phyloP scores from a whole-genome alignment of 2,329 filamentous ascomycete genomes.

The Colletotrichum euphorbiae region DNA sequence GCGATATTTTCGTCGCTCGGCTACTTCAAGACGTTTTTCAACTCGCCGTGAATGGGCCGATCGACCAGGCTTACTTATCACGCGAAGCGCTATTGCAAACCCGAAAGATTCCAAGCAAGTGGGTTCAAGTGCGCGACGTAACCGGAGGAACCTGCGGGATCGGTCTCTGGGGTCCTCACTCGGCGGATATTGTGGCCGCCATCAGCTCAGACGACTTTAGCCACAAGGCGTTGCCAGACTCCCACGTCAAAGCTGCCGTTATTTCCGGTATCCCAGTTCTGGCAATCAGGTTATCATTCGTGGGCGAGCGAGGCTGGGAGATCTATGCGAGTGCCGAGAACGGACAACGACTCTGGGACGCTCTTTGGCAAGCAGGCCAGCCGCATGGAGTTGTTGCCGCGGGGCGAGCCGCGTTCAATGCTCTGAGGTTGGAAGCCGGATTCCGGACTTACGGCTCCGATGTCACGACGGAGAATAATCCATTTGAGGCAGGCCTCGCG shows the following conservation, averaged over 20 bases:
- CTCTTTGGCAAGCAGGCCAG: slow-evolving; percentile 65
- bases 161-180: slow-evolving; percentile 71
- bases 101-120: slow-evolving; percentile 52
- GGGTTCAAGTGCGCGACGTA: slow-evolving; percentile 67
- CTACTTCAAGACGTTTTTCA: slow-evolving; percentile 64
- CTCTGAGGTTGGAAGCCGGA: slow-evolving; percentile 70
- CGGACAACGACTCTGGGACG: slow-evolving; percentile 69
- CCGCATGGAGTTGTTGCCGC: slow-evolving; percentile 67
- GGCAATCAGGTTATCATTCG: slow-evolving; percentile 67
- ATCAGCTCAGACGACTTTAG: slow-evolving; percentile 60
- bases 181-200: slow-evolving; percentile 61
- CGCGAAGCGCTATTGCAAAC: slow-evolving; percentile 63
- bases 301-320: slow-evolving; percentile 73
- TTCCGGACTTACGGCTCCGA: slow-evolving; percentile 68
- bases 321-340: slow-evolving; percentile 70
- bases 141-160: slow-evolving; percentile 71
- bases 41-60: slow-evolving; percentile 66
- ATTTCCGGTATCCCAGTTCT: slow-evolving; percentile 68
- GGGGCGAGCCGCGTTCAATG: slow-evolving; percentile 68
- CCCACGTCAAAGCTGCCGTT: slow-evolving; percentile 59
- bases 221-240: slow-evolving; percentile 60
- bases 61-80: slow-evolving; percentile 65
- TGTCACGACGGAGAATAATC: slow-evolving; percentile 70
- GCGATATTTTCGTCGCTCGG: slow-evolving; percentile 68
- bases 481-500: slow-evolving; percentile 68